phyloP scores from a whole-genome alignment of 2,329 filamentous ascomycete genomes.

The Verticillium dahliae region DNA sequence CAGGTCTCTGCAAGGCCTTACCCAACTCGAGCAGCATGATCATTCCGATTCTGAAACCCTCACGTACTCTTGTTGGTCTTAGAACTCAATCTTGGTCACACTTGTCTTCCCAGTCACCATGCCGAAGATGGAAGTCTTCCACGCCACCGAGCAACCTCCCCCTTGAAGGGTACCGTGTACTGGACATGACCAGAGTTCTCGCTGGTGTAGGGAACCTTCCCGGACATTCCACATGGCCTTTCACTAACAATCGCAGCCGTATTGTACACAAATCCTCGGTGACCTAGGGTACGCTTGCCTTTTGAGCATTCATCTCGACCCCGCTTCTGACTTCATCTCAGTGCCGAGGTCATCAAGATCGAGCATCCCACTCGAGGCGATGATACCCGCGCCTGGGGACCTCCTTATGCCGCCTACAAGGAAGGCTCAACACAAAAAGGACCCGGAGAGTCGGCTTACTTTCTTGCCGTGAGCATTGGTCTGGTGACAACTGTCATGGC shows the following conservation, averaged over 20 bases:
- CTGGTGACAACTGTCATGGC: not conserved
- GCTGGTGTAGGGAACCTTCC: constrained; percentile 64
- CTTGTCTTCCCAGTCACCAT: not conserved
- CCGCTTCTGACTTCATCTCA: constrained; percentile 30
- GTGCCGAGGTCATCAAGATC: constrained; percentile 94
- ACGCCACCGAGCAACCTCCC: constrained; percentile 41
- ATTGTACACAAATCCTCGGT: constrained; percentile 93
- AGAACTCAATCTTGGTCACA: not conserved
- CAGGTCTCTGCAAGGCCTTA: not conserved
- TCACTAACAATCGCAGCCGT: constrained; percentile 55
- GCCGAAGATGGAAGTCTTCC: constrained; percentile 18
- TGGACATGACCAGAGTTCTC: constrained; percentile 95
- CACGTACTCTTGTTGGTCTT: not conserved
- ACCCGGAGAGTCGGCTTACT: constrained; percentile 91
- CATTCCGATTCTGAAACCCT: not conserved
- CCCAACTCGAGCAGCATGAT: not conserved
- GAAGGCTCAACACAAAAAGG: constrained; percentile 52
- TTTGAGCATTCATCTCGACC: constrained; percentile 6
- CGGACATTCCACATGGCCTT: not conserved
- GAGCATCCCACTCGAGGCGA: constrained; percentile 89
- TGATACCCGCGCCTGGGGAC: constrained; percentile 94
- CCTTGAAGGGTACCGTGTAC: constrained; percentile 76
- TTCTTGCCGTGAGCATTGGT: constrained; percentile 61
- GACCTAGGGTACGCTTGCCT: constrained; percentile 72
- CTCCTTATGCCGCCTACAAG: constrained; percentile 80